phyloP scores from a whole-genome alignment of 2,329 filamentous ascomycete species.

The Colletotrichum godetiae region DNA sequence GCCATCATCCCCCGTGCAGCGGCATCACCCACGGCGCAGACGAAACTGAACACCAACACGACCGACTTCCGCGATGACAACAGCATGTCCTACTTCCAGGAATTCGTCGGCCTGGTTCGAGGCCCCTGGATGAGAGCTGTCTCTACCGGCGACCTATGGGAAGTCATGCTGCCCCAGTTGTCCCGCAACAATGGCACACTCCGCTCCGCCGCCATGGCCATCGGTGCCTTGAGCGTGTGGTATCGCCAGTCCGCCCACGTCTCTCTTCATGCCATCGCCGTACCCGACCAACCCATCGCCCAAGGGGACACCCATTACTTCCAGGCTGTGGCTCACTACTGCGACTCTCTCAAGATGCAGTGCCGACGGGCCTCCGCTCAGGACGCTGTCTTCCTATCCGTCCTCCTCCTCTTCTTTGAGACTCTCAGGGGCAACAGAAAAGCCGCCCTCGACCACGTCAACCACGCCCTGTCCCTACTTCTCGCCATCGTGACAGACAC shows the following conservation, averaged over 20 bases:
- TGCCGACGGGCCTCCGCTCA: constrained; percentile 41
- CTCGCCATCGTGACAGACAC: constrained; percentile 45
- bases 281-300: neutral
- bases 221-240: constrained; percentile 44
- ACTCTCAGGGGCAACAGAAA: constrained; percentile 43
- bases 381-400: constrained; percentile 45
- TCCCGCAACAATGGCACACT: constrained; percentile 41
- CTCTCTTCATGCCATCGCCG: constrained; percentile 27
- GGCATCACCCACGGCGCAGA: constrained; percentile 24
- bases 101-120: constrained; percentile 44
- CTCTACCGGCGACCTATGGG: constrained; percentile 43
- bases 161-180: constrained; percentile 44
- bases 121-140: constrained; percentile 43
- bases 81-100: constrained; percentile 42
- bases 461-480: constrained; percentile 48
- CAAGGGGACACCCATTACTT: constrained; percentile 43
- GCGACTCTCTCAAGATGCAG: constrained; percentile 46
- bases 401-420: constrained; percentile 47
- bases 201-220: constrained; percentile 45
- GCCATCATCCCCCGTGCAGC: neutral
- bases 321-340: constrained; percentile 48
- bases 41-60: constrained; percentile 31
- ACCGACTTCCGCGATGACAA: constrained; percentile 36
- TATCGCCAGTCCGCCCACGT: constrained; percentile 30
- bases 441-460: constrained; percentile 48